Conservation (phyloP, 2,329 filamentous ascomycete genomes). For the Lecanosticta acicola region DNA sequence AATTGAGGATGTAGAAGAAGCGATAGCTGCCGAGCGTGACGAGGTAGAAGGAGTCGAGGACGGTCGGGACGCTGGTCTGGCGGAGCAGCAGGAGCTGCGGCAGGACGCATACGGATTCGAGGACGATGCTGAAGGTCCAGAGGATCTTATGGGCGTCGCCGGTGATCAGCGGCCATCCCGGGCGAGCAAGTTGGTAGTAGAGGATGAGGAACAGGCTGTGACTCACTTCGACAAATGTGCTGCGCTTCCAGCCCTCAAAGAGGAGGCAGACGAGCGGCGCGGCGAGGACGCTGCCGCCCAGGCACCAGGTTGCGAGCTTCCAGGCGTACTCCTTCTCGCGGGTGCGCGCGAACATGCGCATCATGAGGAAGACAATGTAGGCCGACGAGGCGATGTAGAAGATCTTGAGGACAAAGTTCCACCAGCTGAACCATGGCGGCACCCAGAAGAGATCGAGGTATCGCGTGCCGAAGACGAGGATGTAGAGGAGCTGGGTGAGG, state of each 20-base stretch:
- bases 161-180: too few relatives aligned
- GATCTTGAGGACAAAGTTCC: constrained; percentile 80
- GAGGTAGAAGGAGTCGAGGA: constrained; percentile 95
- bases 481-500: constrained; percentile 84
- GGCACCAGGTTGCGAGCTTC: constrained; percentile 71
- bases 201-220: background rate
- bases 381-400: constrained; percentile 80
- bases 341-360: constrained; percentile 78
- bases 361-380: constrained; percentile 85
- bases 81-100: constrained; percentile 87
- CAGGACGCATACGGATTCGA: constrained; percentile 85
- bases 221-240: constrained; percentile 28
- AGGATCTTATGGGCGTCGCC: too few relatives aligned
- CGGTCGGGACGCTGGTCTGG: constrained; percentile 91
- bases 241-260: constrained; percentile 44
- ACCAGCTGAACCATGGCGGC: constrained; percentile 40
- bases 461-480: constrained; percentile 74
- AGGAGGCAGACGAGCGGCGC: constrained; percentile 70
- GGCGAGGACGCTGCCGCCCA: constrained; percentile 59
- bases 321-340: constrained; percentile 87
- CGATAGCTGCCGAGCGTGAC: constrained; percentile 82
- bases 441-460: constrained; percentile 66
- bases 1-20: constrained; percentile 84
- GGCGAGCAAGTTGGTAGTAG: too few relatives aligned
- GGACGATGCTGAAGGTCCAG: constrained; percentile 84